Conservation (phyloP, 306 rosid genomes). For the Castanea mollissima region DNA sequence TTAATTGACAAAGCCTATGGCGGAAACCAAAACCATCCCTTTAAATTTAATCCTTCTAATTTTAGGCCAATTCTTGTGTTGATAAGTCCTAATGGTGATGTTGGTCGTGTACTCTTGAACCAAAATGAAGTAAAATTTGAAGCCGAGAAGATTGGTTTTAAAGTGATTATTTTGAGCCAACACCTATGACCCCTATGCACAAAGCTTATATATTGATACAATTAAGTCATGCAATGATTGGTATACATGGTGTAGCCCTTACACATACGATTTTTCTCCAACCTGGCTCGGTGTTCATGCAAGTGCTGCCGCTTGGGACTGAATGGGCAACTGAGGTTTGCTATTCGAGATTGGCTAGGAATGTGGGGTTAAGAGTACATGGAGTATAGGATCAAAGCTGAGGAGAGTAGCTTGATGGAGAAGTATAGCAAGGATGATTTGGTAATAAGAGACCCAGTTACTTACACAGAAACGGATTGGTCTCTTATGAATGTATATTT, state of each 20-base stretch:
- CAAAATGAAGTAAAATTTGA: conserved; percentile 8
- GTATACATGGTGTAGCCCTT: too few relatives aligned
- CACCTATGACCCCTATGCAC: not conserved
- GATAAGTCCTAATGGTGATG: not conserved
- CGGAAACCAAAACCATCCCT: not conserved
- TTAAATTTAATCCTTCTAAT: not conserved
- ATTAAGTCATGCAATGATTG: conserved; percentile 20
- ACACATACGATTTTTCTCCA: conserved; percentile 16
- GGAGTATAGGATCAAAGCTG: conserved; percentile 19
- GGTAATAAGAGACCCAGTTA: not conserved
- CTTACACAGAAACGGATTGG: conserved; percentile 17
- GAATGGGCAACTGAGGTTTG: conserved; percentile 29
- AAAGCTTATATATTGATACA: conserved; percentile 17
- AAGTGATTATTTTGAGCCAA: conserved; percentile 33
- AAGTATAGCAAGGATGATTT: conserved; percentile 28
- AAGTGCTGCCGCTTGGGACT: conserved; percentile 53
- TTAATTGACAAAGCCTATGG: conserved; percentile 29
- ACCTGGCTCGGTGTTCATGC: conserved; percentile 32
- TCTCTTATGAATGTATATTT: not conserved
- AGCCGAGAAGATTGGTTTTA: conserved; percentile 33
- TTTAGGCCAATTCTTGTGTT: conserved; percentile 21
- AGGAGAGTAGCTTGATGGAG: not conserved
- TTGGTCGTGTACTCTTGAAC: conserved; percentile 30
- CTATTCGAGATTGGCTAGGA: conserved; percentile 9
- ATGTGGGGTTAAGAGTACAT: conserved; percentile 28